Evolutionary conservation across 1,284 basidiomycete species (phyloP), one percentile per base, ranked within the genome.

Genomic region (Mycena citricolor): DNA sequence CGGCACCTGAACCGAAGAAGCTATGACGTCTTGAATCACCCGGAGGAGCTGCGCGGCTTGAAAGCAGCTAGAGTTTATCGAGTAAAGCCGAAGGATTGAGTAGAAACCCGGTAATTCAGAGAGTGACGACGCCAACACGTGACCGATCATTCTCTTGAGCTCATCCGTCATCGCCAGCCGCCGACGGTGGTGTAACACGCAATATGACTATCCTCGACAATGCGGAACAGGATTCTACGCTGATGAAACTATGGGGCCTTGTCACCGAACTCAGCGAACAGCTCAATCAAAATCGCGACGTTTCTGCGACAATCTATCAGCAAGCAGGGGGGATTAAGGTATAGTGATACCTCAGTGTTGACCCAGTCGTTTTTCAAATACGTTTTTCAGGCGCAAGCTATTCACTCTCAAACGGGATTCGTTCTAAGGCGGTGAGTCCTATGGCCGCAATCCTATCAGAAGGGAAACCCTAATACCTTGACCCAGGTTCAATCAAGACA

Each of bases 401-500:
- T 80, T 13, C 81, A 86, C 60, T 74, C 81, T 20, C 81, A 87
- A 57, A 92, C 91, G 1, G 95, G 95, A 1, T 99, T 94, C 64
- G 92, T 97, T 6, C 68, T 99, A 28, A 79, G 94, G 47, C 79
- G 93, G 71, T 85, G 54, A 31, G 77, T 68, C 26, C 21, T 32
- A 35, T 8, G 36, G 22, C 20, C 31, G 25, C 32, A 21, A 28
- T 21, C 22, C 22, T 20, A 31, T 12, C 19, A 22, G 23, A 19
- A 39, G 11, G 21, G 21, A 10, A 29, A 8, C 40, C 44, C 34
- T 21, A 44, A 25, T n/a, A 12, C 16, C 22, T 26, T 22, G 23
- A 14, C 21, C 19, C 46, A 83, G 83, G 51, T 98, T 92, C 71
- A 99, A 99, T 64, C 69, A 87, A 58, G 94, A 98, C 66, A 86